Base-by-base conservation (phyloP, 2,329 filamentous ascomycete species). In the Colletotrichum sp. region DNA sequence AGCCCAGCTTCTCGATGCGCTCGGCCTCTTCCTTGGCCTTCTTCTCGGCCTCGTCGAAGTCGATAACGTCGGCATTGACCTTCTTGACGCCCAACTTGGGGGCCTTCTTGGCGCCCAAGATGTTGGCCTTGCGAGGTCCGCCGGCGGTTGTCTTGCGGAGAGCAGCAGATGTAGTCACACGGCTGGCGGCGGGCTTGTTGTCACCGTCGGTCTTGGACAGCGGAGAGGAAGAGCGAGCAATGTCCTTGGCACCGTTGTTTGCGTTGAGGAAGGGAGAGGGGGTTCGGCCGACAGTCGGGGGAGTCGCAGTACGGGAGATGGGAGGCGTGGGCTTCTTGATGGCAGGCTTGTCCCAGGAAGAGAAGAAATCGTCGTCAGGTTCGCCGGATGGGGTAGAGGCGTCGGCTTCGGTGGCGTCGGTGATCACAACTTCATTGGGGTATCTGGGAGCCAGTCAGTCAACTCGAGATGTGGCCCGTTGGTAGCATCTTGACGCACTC, bases 21-120 rank as follows among this genome's bases (percentile, higher is more conserved):
- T 99, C 97, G 4, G 96, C 97, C 85, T 99, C 97, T 85, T 99
- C 97, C 85, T 96, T 98, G 59, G 97, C 97, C 87, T 98, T 98
- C 85, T 95, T 95, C 89, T 99, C 97, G 5, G 96, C 97, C 84
- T 96, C 97, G 79, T 99, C 97, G 81, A 99, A 99, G 87, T 99
- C 96, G 78, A 99, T 96, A 15, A 93, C 87, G 79, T 96, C 94
- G 62, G 89, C 90, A 5, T 90, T 92, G 39, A 98, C 92, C 89
- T 99, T 99, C 92, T 99, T 99, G 32, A 93, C 96, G 44, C 96
- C 97, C 13, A 99, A 90, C 88, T 98, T 98, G 60, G 91, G 94
- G 8, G 89, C 90, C 88, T 96, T 97, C 89, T 96, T 97, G 36
- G 94, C 94, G 75, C 95, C 94, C 28, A 98, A 90, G n/a, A 98